phyloP scores from a whole-genome alignment of 169 alveolate genomes.

The Perkinsus olseni region DNA sequence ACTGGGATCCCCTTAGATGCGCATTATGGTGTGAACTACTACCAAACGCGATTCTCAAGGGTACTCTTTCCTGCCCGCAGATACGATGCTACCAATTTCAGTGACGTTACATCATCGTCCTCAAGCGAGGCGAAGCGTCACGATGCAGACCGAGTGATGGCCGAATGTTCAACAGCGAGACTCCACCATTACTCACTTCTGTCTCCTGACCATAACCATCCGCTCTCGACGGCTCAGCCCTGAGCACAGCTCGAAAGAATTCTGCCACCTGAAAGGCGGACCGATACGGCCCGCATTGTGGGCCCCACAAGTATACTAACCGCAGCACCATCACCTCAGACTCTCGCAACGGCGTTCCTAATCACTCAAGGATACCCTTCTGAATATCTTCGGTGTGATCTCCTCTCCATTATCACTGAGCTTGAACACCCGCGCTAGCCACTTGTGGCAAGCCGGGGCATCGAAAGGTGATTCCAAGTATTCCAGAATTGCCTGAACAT shows the following conservation, averaged over 20 bases:
- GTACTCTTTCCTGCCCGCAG: too few relatives aligned
- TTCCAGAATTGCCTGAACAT: background rate
- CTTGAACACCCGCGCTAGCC: background rate
- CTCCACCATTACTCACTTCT: background rate
- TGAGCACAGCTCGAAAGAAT: background rate
- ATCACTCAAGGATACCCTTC: background rate
- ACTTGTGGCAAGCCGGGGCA: background rate
- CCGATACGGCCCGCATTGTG: too few relatives aligned
- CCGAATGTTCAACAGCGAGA: background rate
- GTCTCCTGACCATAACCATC: background rate
- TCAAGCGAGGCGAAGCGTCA: too few relatives aligned
- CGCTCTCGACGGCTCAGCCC: background rate
- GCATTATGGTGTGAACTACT: too few relatives aligned
- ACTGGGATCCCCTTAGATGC: too few relatives aligned
- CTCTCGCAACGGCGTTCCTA: background rate
- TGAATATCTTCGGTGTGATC: background rate
- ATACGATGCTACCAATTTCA: too few relatives aligned
- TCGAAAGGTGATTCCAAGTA: background rate
- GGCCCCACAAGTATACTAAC: too few relatives aligned
- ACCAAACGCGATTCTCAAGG: too few relatives aligned
- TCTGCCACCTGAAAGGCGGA: background rate
- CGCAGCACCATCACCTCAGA: background rate
- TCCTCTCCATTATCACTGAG: background rate
- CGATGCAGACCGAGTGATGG: too few relatives aligned
- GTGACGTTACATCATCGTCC: too few relatives aligned